A percentile compares a stretch with the other conserved stretches of the same genome.
Evolutionary conservation across 192 early-diverging fungal genomes (phyloP).

Genomic region (Helicostylum pulchrum): DNA sequence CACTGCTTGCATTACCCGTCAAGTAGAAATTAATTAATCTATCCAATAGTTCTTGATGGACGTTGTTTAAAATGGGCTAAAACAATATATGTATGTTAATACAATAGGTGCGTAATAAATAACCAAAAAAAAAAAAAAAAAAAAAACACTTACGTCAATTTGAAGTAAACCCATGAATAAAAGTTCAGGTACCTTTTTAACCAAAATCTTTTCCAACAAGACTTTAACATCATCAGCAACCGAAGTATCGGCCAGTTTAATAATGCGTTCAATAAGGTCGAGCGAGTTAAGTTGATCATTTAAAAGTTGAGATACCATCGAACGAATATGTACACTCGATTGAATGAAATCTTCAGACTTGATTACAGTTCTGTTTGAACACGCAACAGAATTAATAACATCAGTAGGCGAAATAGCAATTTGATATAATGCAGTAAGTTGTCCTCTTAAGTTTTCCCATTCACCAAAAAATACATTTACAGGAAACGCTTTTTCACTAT

Average conservation of each 20-base stretch:
- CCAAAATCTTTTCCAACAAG: slow-evolving; percentile 55
- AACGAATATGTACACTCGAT: slow-evolving; percentile 41
- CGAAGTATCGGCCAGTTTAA: slow-evolving; percentile 52
- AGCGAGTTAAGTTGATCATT: slow-evolving; percentile 64
- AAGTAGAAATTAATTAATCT: slow-evolving; percentile 64
- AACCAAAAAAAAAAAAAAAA: not conserved
- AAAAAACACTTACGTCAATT: slow-evolving; percentile 42
- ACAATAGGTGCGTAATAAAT: not conserved
- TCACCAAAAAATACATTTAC: slow-evolving; percentile 63
- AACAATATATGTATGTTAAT: slow-evolving; percentile 1
- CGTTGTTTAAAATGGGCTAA: slow-evolving; percentile 41
- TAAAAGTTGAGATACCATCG: slow-evolving; percentile 47
- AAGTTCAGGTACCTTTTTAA: slow-evolving; percentile 67
- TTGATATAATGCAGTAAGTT: slow-evolving; percentile 66
- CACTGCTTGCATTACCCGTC: slow-evolving; percentile 56
- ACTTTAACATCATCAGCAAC: slow-evolving; percentile 60
- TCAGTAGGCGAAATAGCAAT: slow-evolving; percentile 56
- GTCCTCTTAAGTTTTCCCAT: slow-evolving; percentile 70
- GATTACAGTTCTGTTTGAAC: slow-evolving; percentile 50
- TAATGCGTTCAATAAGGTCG: slow-evolving; percentile 68
- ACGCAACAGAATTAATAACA: slow-evolving; percentile 55
- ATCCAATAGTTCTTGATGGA: slow-evolving; percentile 65
- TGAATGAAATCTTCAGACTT: slow-evolving; percentile 51
- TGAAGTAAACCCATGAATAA: slow-evolving; percentile 70
- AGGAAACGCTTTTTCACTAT: slow-evolving; percentile 56